A percentile compares a stretch with the other conserved stretches of the same genome.
Conservation (phyloP, 345 rosid species). For the Clausena lansium region DNA sequence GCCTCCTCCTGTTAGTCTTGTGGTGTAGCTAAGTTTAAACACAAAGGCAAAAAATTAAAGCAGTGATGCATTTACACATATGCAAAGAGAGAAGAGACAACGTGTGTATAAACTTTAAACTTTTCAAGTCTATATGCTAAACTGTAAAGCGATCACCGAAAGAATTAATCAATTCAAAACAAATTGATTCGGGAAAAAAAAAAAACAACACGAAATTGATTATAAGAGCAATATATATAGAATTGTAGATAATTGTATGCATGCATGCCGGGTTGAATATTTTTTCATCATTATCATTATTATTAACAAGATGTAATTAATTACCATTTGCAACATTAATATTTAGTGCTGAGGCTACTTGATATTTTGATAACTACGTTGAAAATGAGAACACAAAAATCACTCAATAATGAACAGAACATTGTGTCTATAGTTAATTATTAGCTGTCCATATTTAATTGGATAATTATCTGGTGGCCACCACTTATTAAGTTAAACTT, state of each 20-base stretch:
- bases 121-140: not conserved
- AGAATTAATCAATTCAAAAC: not conserved
- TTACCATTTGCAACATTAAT: not conserved
- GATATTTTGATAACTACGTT: not conserved
- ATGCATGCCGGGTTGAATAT: no score
- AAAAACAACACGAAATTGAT: no score
- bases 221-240: no score
- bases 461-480: no score
- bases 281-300: no score
- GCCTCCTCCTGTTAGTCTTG: not conserved
- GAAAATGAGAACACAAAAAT: not conserved
- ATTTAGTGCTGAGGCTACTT: not conserved
- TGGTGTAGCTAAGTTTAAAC: not conserved
- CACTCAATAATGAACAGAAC: not conserved
- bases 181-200: no score
- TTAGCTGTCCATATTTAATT: not conserved
- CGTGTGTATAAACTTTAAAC: not conserved
- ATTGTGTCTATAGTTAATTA: not conserved
- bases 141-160: slow-evolving; percentile 8
- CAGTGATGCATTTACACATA: not conserved
- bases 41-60: not conserved
- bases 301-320: not conserved
- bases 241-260: no score
- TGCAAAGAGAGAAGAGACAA: not conserved
- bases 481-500: no score